Conservation (phyloP, 108 stramenopile species). For the Schizochytrium sp. region DNA sequence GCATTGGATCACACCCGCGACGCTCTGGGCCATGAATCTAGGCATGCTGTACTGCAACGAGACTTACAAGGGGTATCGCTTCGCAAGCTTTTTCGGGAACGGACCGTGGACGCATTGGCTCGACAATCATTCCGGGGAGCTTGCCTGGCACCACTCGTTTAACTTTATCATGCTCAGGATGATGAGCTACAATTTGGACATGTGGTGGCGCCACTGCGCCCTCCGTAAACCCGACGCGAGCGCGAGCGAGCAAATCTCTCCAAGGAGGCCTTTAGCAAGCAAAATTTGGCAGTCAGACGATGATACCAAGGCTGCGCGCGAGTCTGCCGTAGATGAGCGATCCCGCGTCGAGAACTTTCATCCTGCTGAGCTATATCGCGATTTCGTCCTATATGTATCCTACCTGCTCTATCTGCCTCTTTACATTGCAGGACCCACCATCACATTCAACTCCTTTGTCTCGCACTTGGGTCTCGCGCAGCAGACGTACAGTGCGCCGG, state of each 20-base stretch:
- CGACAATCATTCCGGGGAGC: conserved; percentile 20
- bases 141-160: conserved; percentile 37
- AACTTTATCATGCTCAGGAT: conserved; percentile 36
- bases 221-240: background rate
- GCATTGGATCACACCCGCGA: conserved; percentile 16
- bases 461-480: background rate
- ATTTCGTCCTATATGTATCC: conserved; percentile 17
- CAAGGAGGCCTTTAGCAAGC: background rate
- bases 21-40: conserved; percentile 29
- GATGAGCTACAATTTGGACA: conserved; percentile 41
- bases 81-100: conserved; percentile 17
- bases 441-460: conserved; percentile 45
- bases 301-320: background rate
- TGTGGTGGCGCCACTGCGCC: conserved; percentile 42
- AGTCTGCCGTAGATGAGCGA: background rate
- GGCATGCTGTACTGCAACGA: conserved; percentile 37
- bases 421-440: conserved; percentile 51
- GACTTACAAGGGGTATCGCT: conserved; percentile 22
- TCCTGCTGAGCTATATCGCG: conserved; percentile 24
- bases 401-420: conserved; percentile 49
- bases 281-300: background rate
- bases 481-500: background rate
- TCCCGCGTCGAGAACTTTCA: background rate
- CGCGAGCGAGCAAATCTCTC: background rate
- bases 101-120: background rate